Base-by-base conservation (phyloP, 2,329 filamentous ascomycete species). In the Exophiala sideris region DNA sequence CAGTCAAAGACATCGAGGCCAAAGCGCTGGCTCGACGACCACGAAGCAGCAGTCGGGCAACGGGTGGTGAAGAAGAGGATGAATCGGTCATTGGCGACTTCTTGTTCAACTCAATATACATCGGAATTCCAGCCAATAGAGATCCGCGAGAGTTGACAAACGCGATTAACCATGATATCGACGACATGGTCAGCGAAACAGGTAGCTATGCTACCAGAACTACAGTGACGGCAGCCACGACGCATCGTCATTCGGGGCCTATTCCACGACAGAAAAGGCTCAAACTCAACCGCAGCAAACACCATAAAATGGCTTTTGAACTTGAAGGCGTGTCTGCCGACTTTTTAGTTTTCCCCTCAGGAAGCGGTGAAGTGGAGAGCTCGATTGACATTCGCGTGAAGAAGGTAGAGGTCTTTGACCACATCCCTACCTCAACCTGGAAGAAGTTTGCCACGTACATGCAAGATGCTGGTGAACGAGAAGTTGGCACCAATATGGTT, bases 21-120 rank as follows among this genome's bases (percentile, higher is more conserved):
- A 89, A 86, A 68, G 91, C 90, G 1, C 84, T 87, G 44, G 89
- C 96, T 67, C 84, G 87, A 52, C 82, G 84, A 54, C 76, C 82
- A 20, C 78, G 81, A 39, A 71, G 75, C 41, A 78, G 80, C 5
- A 82, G 83, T 49, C 75, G 81, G 56, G 76, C 79, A 7, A 77
- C 80, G 50, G 70, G 74, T 33, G 68, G 76, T 66, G 68, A 82
- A 70, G 65, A 87, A 86, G 49, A 86, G 85, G 87, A 91, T 40
- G 88, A 91, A 70, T 89, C 85, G 10, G 88, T 88, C 5, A 95
- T 97, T 70, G 91, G 90, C 5, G 95, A 99, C 68, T 95, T 95
- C 63, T 78, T 99, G 12, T 99, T 99, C 79, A 97, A 99, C 68
- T 99, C 94, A 0, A 96, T 99, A 50, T 99, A 96, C 74, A 96